phyloP scores from a whole-genome alignment of 2,329 filamentous ascomycete genomes.

The Neopestalotiopsis clavispora region DNA sequence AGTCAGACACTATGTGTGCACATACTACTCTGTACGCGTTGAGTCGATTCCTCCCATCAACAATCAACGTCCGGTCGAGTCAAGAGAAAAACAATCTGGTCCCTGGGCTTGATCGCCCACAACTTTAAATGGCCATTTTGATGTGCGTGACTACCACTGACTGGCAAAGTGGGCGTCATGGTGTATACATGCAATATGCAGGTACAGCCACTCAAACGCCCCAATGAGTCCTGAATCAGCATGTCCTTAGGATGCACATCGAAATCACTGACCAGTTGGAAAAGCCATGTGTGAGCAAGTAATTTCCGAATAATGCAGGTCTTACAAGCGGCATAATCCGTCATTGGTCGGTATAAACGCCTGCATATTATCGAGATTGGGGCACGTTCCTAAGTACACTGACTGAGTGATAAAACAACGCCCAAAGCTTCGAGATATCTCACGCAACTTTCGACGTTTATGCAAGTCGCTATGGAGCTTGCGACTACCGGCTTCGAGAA shows the following conservation, averaged over 20 bases:
- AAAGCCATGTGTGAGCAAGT: not conserved
- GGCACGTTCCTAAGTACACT: not conserved
- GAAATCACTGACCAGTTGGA: not conserved
- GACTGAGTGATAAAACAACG: not conserved
- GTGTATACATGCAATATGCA: not conserved
- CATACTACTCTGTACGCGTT: too few species aligned
- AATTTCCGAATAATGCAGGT: constrained; percentile 14
- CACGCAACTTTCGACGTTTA: not conserved
- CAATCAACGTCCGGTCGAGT: not conserved
- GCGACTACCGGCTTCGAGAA: not conserved
- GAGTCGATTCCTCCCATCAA: too few species aligned
- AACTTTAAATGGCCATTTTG: not conserved
- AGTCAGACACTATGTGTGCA: too few species aligned
- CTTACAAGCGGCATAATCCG: constrained; percentile 10
- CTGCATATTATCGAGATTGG: constrained; percentile 15
- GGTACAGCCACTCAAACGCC: too few species aligned
- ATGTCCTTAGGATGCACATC: not conserved
- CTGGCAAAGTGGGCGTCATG: not conserved
- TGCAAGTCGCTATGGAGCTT: too few species aligned
- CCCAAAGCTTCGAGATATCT: not conserved
- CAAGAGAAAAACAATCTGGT: not conserved
- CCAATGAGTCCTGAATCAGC: too few species aligned
- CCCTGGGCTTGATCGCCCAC: not conserved
- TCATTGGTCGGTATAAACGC: constrained; percentile 16
- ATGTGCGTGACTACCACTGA: not conserved